Conservation (phyloP, 306 rosid genomes). For the Vicia villosa region DNA sequence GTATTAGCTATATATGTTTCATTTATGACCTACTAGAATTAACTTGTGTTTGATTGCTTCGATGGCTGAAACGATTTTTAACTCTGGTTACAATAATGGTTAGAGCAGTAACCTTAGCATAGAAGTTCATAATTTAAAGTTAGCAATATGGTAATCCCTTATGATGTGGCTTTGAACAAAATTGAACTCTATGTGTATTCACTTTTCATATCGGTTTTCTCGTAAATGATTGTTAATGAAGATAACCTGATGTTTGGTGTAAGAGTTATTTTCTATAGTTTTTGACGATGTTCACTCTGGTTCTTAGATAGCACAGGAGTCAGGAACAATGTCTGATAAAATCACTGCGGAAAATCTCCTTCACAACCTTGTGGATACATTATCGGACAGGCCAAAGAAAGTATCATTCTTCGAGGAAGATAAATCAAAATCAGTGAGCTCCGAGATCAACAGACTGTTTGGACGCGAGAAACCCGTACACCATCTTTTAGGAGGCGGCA, state of each 20-base stretch:
- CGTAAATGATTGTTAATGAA: no score
- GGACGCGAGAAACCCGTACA: slow-evolving; percentile 81
- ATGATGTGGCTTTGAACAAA: no score
- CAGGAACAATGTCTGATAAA: slow-evolving; percentile 73
- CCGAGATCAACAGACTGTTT: slow-evolving; percentile 63
- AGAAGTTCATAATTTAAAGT: neutral
- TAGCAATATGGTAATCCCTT: slow-evolving; percentile 1
- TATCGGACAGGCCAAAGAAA: slow-evolving; percentile 61
- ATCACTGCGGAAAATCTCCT: slow-evolving; percentile 54
- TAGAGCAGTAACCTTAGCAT: neutral
- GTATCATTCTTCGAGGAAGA: slow-evolving; percentile 60
- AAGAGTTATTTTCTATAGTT: neutral
- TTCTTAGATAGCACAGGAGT: slow-evolving; percentile 40
- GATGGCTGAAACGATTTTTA: neutral
- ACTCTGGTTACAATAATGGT: no score
- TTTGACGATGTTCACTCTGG: slow-evolving; percentile 15
- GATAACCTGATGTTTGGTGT: neutral
- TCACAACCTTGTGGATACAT: slow-evolving; percentile 56
- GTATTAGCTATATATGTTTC: neutral
- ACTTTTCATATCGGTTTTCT: no score
- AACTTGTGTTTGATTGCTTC: neutral
- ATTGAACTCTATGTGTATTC: no score
- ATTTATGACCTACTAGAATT: neutral
- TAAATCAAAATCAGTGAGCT: slow-evolving; percentile 46
- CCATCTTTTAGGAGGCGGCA: slow-evolving; percentile 87